phyloP scores from a whole-genome alignment of 768 basidiomycete genomes.

The Kwoniella sp. region DNA sequence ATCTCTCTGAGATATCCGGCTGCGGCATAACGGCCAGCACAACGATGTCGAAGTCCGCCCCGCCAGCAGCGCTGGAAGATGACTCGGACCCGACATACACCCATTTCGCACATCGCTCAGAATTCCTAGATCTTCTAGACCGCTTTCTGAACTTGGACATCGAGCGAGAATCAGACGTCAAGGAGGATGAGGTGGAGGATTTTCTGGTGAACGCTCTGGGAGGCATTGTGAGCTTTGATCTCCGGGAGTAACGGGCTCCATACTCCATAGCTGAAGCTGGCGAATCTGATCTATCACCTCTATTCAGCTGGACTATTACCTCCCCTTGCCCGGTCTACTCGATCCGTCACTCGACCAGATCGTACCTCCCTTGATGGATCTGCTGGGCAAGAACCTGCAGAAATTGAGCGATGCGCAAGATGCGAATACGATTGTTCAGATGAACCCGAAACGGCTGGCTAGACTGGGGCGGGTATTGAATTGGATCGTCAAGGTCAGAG shows the following conservation, averaged over 20 bases:
- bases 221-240: slow-evolving; percentile 44
- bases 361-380: slow-evolving; percentile 71
- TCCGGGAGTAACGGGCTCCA: neutral
- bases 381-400: slow-evolving; percentile 54
- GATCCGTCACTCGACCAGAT: slow-evolving; percentile 85
- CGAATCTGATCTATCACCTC: no score
- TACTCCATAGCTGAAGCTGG: no score
- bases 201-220: slow-evolving; percentile 45
- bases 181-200: slow-evolving; percentile 58
- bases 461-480: slow-evolving; percentile 65
- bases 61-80: slow-evolving; percentile 29
- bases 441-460: slow-evolving; percentile 56
- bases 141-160: slow-evolving; percentile 62
- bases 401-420: slow-evolving; percentile 59
- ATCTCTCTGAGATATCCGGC: no score
- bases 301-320: slow-evolving; percentile 77
- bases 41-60: neutral
- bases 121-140: slow-evolving; percentile 64
- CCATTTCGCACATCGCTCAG: slow-evolving; percentile 58
- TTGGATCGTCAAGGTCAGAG: slow-evolving; percentile 80
- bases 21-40: no score
- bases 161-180: slow-evolving; percentile 59
- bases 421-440: slow-evolving; percentile 32
- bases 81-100: slow-evolving; percentile 51
- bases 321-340: slow-evolving; percentile 88